These are phyloP conservation scores for Aegilops tauschii DNA, from an alignment of 176 grass and related monocot species.

Conservation along the genomic window DNA sequence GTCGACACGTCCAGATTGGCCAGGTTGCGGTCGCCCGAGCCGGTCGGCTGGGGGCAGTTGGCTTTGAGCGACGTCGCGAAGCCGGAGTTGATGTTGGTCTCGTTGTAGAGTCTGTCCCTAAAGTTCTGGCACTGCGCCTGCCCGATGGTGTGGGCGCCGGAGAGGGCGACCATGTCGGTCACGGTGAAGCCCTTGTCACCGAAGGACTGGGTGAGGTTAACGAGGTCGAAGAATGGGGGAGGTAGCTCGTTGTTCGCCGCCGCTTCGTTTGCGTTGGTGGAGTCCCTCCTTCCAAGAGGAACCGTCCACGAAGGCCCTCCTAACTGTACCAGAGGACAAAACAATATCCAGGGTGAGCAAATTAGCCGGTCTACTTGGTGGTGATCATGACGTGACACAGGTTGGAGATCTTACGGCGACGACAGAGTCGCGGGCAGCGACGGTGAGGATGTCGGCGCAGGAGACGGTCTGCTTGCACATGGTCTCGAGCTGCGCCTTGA, in stretches of 20 bases:
- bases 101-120: constrained; percentile 60
- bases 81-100: constrained; percentile 51
- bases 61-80: constrained; percentile 36
- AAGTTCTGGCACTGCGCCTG: constrained; percentile 54
- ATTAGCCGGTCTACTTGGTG: too few species aligned
- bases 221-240: constrained; percentile 29
- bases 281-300: constrained; percentile 42
- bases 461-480: constrained; percentile 57
- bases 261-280: constrained; percentile 14
- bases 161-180: constrained; percentile 69
- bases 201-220: constrained; percentile 26
- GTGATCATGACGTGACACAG: background rate
- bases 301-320: constrained; percentile 56
- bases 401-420: constrained; percentile 37
- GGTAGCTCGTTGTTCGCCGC: constrained; percentile 51
- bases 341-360: background rate
- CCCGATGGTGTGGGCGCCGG: constrained; percentile 73
- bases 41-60: constrained; percentile 26
- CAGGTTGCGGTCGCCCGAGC: constrained; percentile 33
- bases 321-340: background rate
- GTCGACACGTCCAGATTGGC: constrained; percentile 42
- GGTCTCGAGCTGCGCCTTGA: constrained; percentile 60
- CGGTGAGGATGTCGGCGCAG: constrained; percentile 66
- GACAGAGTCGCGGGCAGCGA: constrained; percentile 59
- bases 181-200: constrained; percentile 38